Evolutionary conservation across 495 filamentous ascomycete genomes (phyloP), one percentile per base, ranked within the genome.

Genomic region (Penicillium bovifimosum): DNA sequence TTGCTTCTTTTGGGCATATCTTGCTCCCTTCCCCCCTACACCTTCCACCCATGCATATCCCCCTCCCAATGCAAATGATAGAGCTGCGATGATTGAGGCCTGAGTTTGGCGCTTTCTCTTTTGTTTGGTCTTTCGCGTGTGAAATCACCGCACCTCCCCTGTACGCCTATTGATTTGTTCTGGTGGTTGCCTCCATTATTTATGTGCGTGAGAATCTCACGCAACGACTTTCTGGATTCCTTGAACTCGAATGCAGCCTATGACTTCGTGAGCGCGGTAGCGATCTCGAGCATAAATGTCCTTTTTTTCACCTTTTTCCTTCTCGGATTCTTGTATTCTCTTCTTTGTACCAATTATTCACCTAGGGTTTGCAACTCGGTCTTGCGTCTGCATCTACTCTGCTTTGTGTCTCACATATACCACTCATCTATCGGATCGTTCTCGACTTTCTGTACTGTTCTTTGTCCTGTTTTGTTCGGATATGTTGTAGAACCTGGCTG

Each of bases 121-220:
- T 24, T 28, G 6, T 36, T 48, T 43, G 16, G 3, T 14, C n/a
- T 42, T 42, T 2, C 9, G 34, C 27, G 46, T 38, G 34, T 38
- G 44, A 20, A 36, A 47, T 11, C 31, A n/a, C 20, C n/a, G 8
- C 14, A 50, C n/a, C n/a, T 28, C 18, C 48, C 13, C 2, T 50
- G 38, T 50, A 50, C 39, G 28, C 48, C 38, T 48, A 48, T 48
- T 29, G 46, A 31, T 40, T 39, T 38, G 8, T 39, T 39, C 33
- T 17, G 41, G 27, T 17, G n/a, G 0, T 47, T 18, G 16, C 17
- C 36, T 27, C 33, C 17, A n/a, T 32, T 45, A 33, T 24, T 17
- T 7, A 18, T 6, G 18, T 36, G 33, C 7, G 16, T 28, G 20
- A 9, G 16, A 20, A 45, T 10, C 4, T 39, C 35, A 29, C 46